These are phyloP conservation scores for Pouteria campechiana DNA, from an alignment of 179 eudicot species.

Conservation along the genomic window DNA sequence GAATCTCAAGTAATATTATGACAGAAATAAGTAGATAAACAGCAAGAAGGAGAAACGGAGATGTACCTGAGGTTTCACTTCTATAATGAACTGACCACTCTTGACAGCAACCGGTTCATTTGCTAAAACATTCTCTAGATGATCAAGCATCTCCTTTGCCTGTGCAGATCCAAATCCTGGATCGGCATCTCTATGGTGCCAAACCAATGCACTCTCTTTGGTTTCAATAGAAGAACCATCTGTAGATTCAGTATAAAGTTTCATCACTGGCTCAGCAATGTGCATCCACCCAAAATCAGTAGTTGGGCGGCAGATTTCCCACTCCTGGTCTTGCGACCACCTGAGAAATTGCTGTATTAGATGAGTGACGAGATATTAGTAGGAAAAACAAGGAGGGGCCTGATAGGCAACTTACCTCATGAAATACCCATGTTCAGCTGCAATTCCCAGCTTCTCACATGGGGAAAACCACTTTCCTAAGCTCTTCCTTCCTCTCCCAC, in stretches of 20 bases:
- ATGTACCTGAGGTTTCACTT: slow-evolving; percentile 21
- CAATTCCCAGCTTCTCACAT: slow-evolving; percentile 21
- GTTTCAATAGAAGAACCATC: slow-evolving; percentile 17
- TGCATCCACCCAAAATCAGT: slow-evolving; percentile 11
- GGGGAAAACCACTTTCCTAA: slow-evolving; percentile 13
- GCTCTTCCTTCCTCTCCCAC: slow-evolving; percentile 17
- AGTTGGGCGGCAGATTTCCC: slow-evolving; percentile 10
- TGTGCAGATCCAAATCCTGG: slow-evolving; percentile 15
- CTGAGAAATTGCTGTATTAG: slow-evolving; percentile 1
- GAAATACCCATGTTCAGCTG: slow-evolving; percentile 28
- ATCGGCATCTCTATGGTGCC: slow-evolving; percentile 19
- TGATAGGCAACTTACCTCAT: slow-evolving; percentile 8
- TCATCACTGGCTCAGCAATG: slow-evolving; percentile 14
- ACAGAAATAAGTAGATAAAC: too few relatives aligned
- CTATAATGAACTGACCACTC: slow-evolving; percentile 15
- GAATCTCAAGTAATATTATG: too few relatives aligned
- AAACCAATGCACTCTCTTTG: slow-evolving; percentile 19
- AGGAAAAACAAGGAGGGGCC: neutral
- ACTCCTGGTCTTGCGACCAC: slow-evolving; percentile 7
- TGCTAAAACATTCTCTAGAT: slow-evolving; percentile 16
- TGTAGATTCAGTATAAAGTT: slow-evolving; percentile 11
- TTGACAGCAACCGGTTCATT: slow-evolving; percentile 20
- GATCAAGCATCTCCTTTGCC: slow-evolving; percentile 19
- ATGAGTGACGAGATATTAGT: neutral
- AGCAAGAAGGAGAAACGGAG: too few relatives aligned